A percentile compares a stretch with the other conserved stretches of the same genome.
phyloP scores from a whole-genome alignment of 2,329 filamentous ascomycete species.

The Nemania diffusa region DNA sequence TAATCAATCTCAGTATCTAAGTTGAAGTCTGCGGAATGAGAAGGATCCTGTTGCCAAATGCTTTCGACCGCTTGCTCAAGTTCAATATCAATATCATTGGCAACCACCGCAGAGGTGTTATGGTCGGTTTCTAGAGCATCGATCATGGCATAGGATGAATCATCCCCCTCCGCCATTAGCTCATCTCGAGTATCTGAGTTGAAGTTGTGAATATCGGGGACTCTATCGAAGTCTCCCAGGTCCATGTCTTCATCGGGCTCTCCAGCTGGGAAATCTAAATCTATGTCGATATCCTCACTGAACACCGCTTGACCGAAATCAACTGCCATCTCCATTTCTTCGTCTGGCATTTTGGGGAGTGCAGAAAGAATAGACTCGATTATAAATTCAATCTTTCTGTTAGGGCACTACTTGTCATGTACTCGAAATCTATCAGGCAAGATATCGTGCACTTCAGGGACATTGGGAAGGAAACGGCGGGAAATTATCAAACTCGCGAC shows the following conservation, averaged over 20 bases:
- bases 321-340: constrained; percentile 51
- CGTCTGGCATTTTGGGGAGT: constrained; percentile 45
- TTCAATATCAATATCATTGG: constrained; percentile 49
- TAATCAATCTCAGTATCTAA: constrained; percentile 43
- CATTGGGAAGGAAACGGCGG: constrained; percentile 13
- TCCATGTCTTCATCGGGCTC: constrained; percentile 49
- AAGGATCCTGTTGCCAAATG: constrained; percentile 43
- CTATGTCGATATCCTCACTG: constrained; percentile 51
- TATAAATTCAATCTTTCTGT: constrained; percentile 7
- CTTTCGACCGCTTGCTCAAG: constrained; percentile 44
- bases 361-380: constrained; percentile 5
- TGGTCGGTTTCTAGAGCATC: constrained; percentile 47
- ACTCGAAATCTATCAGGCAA: constrained; percentile 9
- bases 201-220: constrained; percentile 46
- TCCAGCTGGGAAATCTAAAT: constrained; percentile 48
- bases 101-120: constrained; percentile 37
- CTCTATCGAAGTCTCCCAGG: constrained; percentile 47
- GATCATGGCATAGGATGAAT: constrained; percentile 50
- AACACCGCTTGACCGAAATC: constrained; percentile 47
- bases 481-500: constrained; percentile 1
- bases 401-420: constrained; percentile 10
- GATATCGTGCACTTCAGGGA: constrained; percentile 12
- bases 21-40: constrained; percentile 30
- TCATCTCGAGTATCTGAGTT: constrained; percentile 49
- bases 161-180: constrained; percentile 50